A percentile compares a stretch with the other conserved stretches of the same genome.
phyloP scores from a whole-genome alignment of 202 grass and related monocot genomes.

The Schoenoplectus tabernaemontani region DNA sequence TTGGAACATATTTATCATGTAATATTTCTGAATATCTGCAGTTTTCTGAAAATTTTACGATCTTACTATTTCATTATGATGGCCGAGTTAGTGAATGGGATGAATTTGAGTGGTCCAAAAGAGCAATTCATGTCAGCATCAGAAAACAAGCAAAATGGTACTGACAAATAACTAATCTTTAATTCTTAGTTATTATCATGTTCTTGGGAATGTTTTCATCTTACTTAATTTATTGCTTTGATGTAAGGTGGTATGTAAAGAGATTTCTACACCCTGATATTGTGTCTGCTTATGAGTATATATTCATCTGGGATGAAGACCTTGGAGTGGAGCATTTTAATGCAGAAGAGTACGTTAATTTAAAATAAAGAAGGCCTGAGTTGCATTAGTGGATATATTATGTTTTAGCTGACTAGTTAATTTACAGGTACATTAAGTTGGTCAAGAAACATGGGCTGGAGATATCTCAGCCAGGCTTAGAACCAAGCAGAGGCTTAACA shows the following conservation, averaged over 20 bases:
- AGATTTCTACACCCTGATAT: slow-evolving; percentile 91
- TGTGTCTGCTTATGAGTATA: slow-evolving; percentile 75
- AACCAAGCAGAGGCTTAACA: slow-evolving; percentile 81
- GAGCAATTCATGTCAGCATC: slow-evolving; percentile 75
- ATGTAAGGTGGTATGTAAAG: slow-evolving; percentile 91
- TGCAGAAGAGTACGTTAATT: slow-evolving; percentile 63
- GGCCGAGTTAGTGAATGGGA: slow-evolving; percentile 86
- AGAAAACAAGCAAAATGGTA: slow-evolving; percentile 90
- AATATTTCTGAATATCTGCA: slow-evolving; percentile 29
- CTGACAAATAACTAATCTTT: not conserved
- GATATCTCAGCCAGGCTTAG: slow-evolving; percentile 92
- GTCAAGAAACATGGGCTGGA: slow-evolving; percentile 93
- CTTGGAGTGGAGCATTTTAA: slow-evolving; percentile 95
- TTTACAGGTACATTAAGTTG: slow-evolving; percentile 73
- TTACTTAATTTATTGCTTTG: not conserved
- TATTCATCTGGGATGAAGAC: slow-evolving; percentile 99
- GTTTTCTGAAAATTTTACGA: slow-evolving; percentile 88
- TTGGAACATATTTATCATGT: slow-evolving; percentile 5
- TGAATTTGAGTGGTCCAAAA: slow-evolving; percentile 90
- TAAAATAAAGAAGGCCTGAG: too few species aligned
- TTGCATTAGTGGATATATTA: too few species aligned
- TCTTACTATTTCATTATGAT: slow-evolving; percentile 96
- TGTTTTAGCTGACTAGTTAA: not conserved
- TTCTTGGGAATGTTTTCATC: not conserved
- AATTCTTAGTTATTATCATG: not conserved